Base-by-base conservation (phyloP, 345 rosid species). In the Reutealis trisperma region DNA sequence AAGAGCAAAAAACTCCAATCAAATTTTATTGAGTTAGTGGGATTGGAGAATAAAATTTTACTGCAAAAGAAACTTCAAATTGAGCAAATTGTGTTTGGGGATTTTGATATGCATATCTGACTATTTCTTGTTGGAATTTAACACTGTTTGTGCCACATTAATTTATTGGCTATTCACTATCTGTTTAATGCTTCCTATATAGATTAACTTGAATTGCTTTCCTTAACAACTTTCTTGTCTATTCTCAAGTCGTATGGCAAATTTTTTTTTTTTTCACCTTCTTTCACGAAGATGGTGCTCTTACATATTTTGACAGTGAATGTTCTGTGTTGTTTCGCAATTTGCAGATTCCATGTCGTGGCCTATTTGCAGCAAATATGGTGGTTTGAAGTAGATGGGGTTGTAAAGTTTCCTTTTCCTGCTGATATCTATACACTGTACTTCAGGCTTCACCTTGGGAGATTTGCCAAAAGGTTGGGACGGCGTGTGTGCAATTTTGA, bases 361-460 rank as follows among this genome's bases (percentile, higher is more conserved):
- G 97, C 99, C 45, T 91, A 90, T 85, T 84, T 92, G 80, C 97
- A 89, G 82, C 97, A 92, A 87, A 89, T 92, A 78, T 92, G 98
- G 97, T 94, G 97, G 98, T 94, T 94, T 79, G 96, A 93, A 87
- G 97, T 89, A 15, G 97, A 92, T 70, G 99, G 98, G 77, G 79
- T 78, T 49, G 91, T 93, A 54, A 95, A 83, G 81, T 93, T 92
- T 82, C 93, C 93, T 80, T 86, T 95, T 64, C 98, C 97, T 30
- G 87, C 97, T 72, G 98, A 90, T 83, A 59, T 86, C 25, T 95
- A 93, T 85, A 89, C 96, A 30, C 54, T 95, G 8, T 87, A 88
- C 70, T 90, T 90, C 86, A 90, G 96, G 87, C 91, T 93, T 79
- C 98, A 90, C 86, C 89, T 93, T 24, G 99, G 99, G 63, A 92